phyloP scores from a whole-genome alignment of 2,329 filamentous ascomycete genomes.

The Kalmusia sp. region DNA sequence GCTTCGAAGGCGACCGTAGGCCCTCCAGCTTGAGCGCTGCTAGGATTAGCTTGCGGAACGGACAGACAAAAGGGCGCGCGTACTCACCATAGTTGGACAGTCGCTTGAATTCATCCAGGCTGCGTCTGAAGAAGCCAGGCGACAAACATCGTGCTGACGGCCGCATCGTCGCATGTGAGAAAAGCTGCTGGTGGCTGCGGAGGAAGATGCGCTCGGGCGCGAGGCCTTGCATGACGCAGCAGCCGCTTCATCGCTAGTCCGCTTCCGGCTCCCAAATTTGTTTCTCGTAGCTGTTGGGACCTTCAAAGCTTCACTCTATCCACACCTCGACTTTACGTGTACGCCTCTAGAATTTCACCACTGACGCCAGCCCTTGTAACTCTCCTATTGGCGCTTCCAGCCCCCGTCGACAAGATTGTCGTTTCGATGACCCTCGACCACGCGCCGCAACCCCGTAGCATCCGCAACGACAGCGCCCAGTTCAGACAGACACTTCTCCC shows the following conservation, averaged over 20 bases:
- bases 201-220: slow-evolving; percentile 15
- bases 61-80: slow-evolving; percentile 24
- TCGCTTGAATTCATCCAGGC: slow-evolving; percentile 65
- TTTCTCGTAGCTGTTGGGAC: neutral
- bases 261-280: slow-evolving; percentile 15
- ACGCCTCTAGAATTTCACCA: neutral
- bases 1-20: slow-evolving; percentile 68
- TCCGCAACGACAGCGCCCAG: slow-evolving; percentile 34
- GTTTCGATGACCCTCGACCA: slow-evolving; percentile 46
- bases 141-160: slow-evolving; percentile 44
- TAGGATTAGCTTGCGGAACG: slow-evolving; percentile 33
- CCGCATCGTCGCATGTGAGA: slow-evolving; percentile 37
- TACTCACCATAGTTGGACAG: slow-evolving; percentile 61
- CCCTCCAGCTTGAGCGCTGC: slow-evolving; percentile 74
- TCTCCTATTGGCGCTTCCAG: neutral
- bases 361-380: neutral
- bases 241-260: slow-evolving; percentile 9
- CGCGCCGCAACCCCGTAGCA: slow-evolving; percentile 35
- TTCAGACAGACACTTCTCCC: slow-evolving; percentile 35
- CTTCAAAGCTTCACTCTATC: neutral
- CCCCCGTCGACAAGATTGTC: neutral
- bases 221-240: slow-evolving; percentile 5
- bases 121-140: slow-evolving; percentile 64
- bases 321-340: neutral
- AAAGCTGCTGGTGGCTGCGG: neutral